phyloP scores from a whole-genome alignment of 2,329 filamentous ascomycete genomes.

The Chaetoscypha palmicola region DNA sequence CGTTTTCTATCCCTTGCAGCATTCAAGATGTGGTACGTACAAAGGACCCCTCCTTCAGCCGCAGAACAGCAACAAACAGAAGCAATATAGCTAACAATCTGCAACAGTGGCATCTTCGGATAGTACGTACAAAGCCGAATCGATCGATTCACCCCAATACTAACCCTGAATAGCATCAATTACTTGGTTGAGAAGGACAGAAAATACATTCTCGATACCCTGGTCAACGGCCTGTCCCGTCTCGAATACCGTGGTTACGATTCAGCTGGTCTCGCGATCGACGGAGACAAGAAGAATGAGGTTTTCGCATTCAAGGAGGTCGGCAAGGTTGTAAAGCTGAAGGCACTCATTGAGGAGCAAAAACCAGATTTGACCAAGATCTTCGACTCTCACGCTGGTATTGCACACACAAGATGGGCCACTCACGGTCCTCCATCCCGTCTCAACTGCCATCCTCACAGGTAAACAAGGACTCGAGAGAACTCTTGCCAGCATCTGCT shows the following conservation, averaged over 20 bases:
- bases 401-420: constrained; percentile 98
- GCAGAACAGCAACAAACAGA: not conserved
- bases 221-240: constrained; percentile 91
- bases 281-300: constrained; percentile 98
- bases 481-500: no score
- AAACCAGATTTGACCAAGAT: constrained; percentile 82
- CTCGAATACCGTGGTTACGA: constrained; percentile 99
- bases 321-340: constrained; percentile 96
- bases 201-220: constrained; percentile 89
- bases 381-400: constrained; percentile 97
- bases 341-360: constrained; percentile 79
- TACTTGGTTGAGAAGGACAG: constrained; percentile 99
- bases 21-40: constrained; percentile 13
- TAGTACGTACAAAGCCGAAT: constrained; percentile 7
- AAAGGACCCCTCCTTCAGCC: constrained; percentile 10
- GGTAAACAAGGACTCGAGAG: no score
- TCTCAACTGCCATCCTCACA: constrained; percentile 95
- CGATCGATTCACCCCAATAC: not conserved
- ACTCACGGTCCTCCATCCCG: constrained; percentile 93
- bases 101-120: constrained; percentile 13
- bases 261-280: constrained; percentile 88
- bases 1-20: constrained; percentile 5
- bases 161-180: constrained; percentile 42
- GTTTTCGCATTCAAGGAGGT: constrained; percentile 98
- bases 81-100: constrained; percentile 4